Percentiles rank a stretch among this genome's conserved stretches.
These are phyloP conservation scores for Metschnikowia dekortorum DNA, from an alignment of 805 yeast genomes.

Conservation along the genomic window DNA sequence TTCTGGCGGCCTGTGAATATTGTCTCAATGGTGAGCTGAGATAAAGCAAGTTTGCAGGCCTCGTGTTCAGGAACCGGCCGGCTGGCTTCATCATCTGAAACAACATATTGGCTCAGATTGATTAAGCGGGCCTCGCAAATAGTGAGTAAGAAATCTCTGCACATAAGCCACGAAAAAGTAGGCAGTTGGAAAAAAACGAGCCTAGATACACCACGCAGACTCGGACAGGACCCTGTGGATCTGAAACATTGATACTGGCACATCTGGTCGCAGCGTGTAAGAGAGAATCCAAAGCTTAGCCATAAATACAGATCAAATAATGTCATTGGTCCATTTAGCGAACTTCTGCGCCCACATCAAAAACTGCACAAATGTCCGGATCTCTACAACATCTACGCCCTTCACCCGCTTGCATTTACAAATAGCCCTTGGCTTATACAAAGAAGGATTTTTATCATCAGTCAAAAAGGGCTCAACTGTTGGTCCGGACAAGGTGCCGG, in stretches of 20 bases:
- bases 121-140: neutral
- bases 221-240: neutral
- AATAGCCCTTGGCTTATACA: constrained; percentile 78
- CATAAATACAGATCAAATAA: constrained; percentile 20
- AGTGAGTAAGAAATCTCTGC: neutral
- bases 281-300: neutral
- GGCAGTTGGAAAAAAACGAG: constrained; percentile 1
- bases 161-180: constrained; percentile 2
- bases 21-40: neutral
- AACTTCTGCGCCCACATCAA: constrained; percentile 84
- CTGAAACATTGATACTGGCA: neutral
- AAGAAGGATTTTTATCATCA: constrained; percentile 83
- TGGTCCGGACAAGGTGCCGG: constrained; percentile 78
- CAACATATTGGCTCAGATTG: neutral
- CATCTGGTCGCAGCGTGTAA: neutral
- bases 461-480: constrained; percentile 77
- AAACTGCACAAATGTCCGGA: constrained; percentile 74
- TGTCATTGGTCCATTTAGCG: constrained; percentile 85
- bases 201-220: neutral
- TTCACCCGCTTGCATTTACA: constrained; percentile 78
- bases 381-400: constrained; percentile 75
- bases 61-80: neutral
- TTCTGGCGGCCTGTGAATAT: constrained; percentile 2
- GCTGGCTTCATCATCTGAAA: neutral
- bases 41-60: neutral